Evolutionary conservation across 495 filamentous ascomycete species (phyloP).

Genomic region (Penicillium nucicola): DNA sequence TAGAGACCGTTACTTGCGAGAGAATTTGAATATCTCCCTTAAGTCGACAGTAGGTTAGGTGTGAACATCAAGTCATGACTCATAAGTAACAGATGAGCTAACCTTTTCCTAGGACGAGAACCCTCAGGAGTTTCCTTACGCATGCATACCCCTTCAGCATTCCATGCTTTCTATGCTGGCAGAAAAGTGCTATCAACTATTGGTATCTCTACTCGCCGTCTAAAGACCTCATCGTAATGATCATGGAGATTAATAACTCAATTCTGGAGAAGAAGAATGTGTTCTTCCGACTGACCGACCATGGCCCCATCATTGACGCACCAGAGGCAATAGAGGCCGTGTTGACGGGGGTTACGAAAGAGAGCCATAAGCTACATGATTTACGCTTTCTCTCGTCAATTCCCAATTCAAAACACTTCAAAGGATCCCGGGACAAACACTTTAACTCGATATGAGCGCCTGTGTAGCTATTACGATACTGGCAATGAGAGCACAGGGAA

Average conservation of each 20-base stretch:
- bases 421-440: constrained; percentile 13
- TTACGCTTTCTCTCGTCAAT: constrained; percentile 9
- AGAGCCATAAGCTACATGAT: neutral
- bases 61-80: too few relatives aligned
- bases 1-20: neutral
- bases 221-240: constrained; percentile 57
- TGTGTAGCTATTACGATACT: too few relatives aligned
- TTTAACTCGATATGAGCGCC: too few relatives aligned
- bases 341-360: neutral
- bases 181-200: constrained; percentile 76
- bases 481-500: too few relatives aligned
- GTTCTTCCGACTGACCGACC: constrained; percentile 11
- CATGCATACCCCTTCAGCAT: constrained; percentile 69
- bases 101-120: constrained; percentile 7
- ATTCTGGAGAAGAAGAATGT: constrained; percentile 62
- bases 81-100: neutral
- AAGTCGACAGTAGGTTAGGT: constrained; percentile 6
- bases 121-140: constrained; percentile 30
- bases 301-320: neutral
- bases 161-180: constrained; percentile 66
- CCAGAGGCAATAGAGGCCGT: neutral
- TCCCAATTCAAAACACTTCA: constrained; percentile 10
- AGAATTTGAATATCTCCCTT: constrained; percentile 16
- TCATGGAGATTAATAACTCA: constrained; percentile 77
- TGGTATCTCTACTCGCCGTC: constrained; percentile 72